These are phyloP conservation scores for Alternaria rosae DNA, from an alignment of 2,329 filamentous ascomycete genomes.

Conservation along the genomic window DNA sequence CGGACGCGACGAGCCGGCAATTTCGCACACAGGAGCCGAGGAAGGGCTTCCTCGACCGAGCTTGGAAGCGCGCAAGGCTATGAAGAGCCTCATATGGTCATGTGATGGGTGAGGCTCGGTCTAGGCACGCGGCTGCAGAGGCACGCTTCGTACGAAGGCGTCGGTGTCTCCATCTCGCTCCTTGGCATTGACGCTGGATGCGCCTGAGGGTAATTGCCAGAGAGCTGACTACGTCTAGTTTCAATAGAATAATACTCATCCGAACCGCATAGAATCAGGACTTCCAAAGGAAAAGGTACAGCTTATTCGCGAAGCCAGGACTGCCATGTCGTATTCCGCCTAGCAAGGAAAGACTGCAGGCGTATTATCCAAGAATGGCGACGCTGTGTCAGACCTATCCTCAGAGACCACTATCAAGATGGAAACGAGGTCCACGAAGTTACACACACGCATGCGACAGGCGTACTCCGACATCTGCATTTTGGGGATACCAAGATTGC, in stretches of 20 bases:
- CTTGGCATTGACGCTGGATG: neutral
- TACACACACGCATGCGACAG: too few species aligned
- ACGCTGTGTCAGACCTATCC: too few species aligned
- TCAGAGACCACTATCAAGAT: too few species aligned
- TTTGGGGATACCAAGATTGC: too few species aligned
- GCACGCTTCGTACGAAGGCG: conserved; percentile 1
- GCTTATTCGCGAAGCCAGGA: neutral
- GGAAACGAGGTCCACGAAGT: too few species aligned
- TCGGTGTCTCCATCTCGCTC: neutral
- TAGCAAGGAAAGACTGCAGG: too few species aligned
- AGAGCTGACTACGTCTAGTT: neutral
- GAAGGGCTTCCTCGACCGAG: conserved; percentile 4
- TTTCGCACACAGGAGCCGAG: conserved; percentile 8
- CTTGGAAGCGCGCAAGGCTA: neutral
- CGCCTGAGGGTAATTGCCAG: neutral
- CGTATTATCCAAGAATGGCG: too few species aligned
- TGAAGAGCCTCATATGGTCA: neutral
- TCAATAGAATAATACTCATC: neutral
- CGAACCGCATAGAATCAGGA: neutral
- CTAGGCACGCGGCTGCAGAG: neutral
- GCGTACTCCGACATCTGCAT: too few species aligned
- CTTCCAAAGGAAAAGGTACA: neutral
- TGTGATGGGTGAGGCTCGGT: neutral
- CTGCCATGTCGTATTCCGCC: neutral
- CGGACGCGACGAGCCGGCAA: conserved; percentile 12